Base-by-base conservation (phyloP, 1,139 yeast genomes). In the Suhomyces maxii region DNA sequence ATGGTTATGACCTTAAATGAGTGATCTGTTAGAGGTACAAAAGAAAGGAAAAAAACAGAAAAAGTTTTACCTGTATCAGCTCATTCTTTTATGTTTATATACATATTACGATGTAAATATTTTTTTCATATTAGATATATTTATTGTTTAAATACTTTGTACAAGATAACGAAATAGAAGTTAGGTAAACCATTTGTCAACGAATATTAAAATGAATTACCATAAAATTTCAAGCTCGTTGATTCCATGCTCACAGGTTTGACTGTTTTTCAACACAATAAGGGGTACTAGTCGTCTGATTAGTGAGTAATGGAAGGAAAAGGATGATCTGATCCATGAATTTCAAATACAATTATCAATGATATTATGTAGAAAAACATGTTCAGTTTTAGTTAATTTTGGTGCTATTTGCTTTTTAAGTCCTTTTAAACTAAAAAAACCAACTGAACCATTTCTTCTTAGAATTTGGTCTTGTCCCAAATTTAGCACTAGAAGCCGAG, bases 401-500 rank as follows among this genome's bases (percentile, higher is more conserved):
- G 23, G 23, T 31, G 7, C 23, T 32, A 8, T 34, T 23, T 34
- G 12, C n/a, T 26, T 26, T n/a, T 14, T 5, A 28, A 25, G n/a
- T 23, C 3, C 28, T 26, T 45, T 36, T 6, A 18, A 18, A 18
- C 23, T 18, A 50, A 25, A 50, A 81, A 60, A 83, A 83, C 79
- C 82, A 80, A 43, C 73, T 71, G 58, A 77, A 78, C 88, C 89
- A 84, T 65, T 76, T 79, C 59, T 80, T 82, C 45, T 69, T 72
- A 46, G 67, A 67, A 26, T 72, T 67, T 5, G 86, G 80, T 42
- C 71, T 67, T 8, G 73, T 71, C 8, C 89, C 89, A 53, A 83
- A 80, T 51, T 72, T 73, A 6, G 76, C 60, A 38, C 59, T 65
- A 2, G 69, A 57, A n/a, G 77, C 76, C 18, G 75, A 67, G 10